phyloP scores from a whole-genome alignment of 192 early-diverging fungal genomes.

The Backusella australiensis region DNA sequence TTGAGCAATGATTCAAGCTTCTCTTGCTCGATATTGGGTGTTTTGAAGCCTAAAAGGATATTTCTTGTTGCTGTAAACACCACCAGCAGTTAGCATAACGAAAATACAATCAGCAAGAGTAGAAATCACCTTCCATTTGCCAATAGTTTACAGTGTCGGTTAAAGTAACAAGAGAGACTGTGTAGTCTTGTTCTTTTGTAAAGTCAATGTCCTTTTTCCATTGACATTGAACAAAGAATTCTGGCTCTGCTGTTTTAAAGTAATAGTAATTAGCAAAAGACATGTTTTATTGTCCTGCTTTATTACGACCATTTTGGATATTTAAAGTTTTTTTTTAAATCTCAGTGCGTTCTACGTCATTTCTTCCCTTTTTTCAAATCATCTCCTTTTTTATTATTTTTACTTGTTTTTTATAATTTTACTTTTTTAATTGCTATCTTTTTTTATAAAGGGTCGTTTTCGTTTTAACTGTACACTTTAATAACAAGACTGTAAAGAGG shows the following conservation, averaged over 20 bases:
- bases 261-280: background rate
- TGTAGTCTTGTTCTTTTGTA: background rate
- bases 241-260: background rate
- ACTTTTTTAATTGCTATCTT: background rate
- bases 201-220: background rate
- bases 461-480: background rate
- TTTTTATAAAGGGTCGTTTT: background rate
- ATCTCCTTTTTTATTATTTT: background rate
- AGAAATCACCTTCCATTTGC: background rate
- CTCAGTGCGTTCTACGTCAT: background rate
- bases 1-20: background rate
- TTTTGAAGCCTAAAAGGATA: background rate
- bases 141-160: background rate
- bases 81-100: background rate
- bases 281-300: background rate
- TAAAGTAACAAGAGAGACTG: background rate
- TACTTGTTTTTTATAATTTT: background rate
- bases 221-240: conserved; percentile 1
- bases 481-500: background rate
- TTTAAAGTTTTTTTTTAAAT: background rate
- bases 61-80: background rate
- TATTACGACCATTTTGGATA: background rate
- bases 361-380: background rate
- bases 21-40: background rate
- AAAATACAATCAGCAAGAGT: background rate